phyloP scores from a whole-genome alignment of 1,139 yeast species.

The Geotrichum siamense region DNA sequence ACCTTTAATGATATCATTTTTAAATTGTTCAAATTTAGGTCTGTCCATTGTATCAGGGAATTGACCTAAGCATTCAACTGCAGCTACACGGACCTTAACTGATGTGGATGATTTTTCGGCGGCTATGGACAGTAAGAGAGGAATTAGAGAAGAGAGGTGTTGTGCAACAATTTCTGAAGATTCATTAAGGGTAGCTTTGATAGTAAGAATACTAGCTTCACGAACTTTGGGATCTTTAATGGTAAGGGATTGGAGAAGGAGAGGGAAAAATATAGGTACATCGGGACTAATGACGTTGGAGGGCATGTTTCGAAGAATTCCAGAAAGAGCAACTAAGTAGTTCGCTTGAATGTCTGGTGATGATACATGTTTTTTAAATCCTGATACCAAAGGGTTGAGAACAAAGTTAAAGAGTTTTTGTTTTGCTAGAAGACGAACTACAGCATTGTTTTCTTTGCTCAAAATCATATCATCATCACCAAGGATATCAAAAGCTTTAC shows the following conservation, averaged over 20 bases:
- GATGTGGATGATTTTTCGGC: conserved; percentile 17
- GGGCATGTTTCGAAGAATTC: conserved; percentile 59
- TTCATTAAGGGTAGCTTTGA: conserved; percentile 46
- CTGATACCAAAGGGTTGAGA: conserved; percentile 31
- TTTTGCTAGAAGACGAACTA: conserved; percentile 61
- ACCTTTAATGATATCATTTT: conserved; percentile 43
- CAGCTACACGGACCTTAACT: conserved; percentile 47
- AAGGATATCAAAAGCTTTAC: conserved; percentile 56
- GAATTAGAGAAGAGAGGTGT: conserved; percentile 52
- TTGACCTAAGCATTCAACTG: conserved; percentile 50
- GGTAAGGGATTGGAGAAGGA: conserved; percentile 58
- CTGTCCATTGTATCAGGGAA: conserved; percentile 41
- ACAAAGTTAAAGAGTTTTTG: conserved; percentile 61
- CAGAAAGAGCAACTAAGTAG: conserved; percentile 58
- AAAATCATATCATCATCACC: conserved; percentile 60
- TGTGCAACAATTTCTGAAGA: conserved; percentile 43
- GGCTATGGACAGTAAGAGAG: conserved; percentile 41
- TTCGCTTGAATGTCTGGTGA: conserved; percentile 34
- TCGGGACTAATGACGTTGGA: conserved; percentile 55
- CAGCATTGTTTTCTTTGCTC: conserved; percentile 49
- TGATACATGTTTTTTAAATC: conserved; percentile 22
- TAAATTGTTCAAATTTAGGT: conserved; percentile 46
- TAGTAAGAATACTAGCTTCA: conserved; percentile 47
- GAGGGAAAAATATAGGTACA: conserved; percentile 56
- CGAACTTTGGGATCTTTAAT: conserved; percentile 46